Evolutionary conservation across 768 basidiomycete species (phyloP), one percentile per base, ranked within the genome.

Genomic region (Suillus ampliporus): DNA sequence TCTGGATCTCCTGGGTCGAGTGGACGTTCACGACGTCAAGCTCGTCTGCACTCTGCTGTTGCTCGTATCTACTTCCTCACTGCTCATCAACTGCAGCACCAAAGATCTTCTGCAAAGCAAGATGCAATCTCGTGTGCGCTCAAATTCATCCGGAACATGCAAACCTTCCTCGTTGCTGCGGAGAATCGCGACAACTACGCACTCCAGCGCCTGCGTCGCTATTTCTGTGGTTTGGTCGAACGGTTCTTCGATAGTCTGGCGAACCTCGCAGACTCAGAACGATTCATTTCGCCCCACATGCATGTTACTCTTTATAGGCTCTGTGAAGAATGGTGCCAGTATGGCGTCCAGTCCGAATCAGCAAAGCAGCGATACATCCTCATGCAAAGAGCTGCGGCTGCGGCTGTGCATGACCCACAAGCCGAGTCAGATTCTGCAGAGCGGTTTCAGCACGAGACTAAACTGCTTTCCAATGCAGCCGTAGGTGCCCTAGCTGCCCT

Each of bases 291-390:
- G 2, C 79, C 83, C 5, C 85, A 91, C 61, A 89, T 89, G 79
- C 87, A 94, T 69, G 82, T 95, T 8, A 83, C 89, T 3, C 76
- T 97, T 37, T 97, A 92, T 76, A 86, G 89, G 38, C 79, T 94
- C 43, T 95, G 94, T 67, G 94, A 96, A 74, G 94, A 95, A 69
- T 97, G 95, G 95, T 97, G 95, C 74, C 89, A 93, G 69, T 80
- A 91, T 51, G 95, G 93, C 6, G 83, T 87, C 35, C 88, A 92
- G 68, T 82, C 86, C 1, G 92, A 94, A 64, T 76, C 79, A n/a
- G 84, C 86, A 43, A 90, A 87, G 72, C 90, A 88, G 59, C 83
- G 91, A 53, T 77, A 89, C 47, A 82, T 85, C 28, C 69, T 84
- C 60, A 94, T 95, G 86, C 87, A 92, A 69, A 86, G 84, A 65